Percentiles rank a stretch among this genome's conserved stretches.
phyloP scores from a whole-genome alignment of 495 filamentous ascomycete species.

The Talaromyces nanjingensis region DNA sequence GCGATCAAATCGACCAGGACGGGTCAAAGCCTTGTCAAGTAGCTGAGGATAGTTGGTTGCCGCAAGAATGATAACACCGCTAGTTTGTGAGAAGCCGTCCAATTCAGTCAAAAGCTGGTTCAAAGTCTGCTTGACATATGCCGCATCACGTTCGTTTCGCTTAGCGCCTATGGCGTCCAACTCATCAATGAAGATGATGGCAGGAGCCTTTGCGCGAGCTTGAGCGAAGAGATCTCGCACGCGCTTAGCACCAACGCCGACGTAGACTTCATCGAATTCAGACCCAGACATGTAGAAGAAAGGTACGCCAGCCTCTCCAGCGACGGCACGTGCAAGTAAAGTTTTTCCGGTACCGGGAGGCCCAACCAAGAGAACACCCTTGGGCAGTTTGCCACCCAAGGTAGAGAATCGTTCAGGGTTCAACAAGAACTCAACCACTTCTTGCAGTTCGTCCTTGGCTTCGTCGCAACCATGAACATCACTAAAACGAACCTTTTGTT shows the following conservation, averaged over 20 bases:
- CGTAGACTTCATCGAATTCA: conserved; percentile 97
- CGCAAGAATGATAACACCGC: conserved; percentile 87
- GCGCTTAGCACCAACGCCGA: conserved; percentile 95
- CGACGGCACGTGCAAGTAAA: conserved; percentile 91
- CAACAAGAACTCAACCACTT: conserved; percentile 91
- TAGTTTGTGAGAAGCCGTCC: conserved; percentile 92
- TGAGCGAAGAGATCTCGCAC: conserved; percentile 91
- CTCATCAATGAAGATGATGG: conserved; percentile 98
- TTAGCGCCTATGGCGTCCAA: conserved; percentile 93
- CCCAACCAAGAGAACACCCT: conserved; percentile 91
- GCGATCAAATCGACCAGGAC: conserved; percentile 93
- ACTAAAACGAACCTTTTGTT: conserved; percentile 83
- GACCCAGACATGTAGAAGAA: conserved; percentile 99
- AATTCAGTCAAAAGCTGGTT: conserved; percentile 98
- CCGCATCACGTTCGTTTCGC: conserved; percentile 85
- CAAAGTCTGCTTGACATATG: conserved; percentile 94
- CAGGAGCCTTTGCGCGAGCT: conserved; percentile 81
- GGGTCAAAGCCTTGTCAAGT: conserved; percentile 88
- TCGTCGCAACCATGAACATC: conserved; percentile 98
- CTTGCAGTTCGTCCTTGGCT: conserved; percentile 95
- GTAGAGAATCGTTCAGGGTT: conserved; percentile 86
- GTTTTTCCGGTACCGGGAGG: conserved; percentile 98
- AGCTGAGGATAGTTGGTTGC: conserved; percentile 94
- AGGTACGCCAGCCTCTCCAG: conserved; percentile 92
- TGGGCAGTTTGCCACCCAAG: conserved; percentile 91